Evolutionary conservation across 208 protist genomes (phyloP), one percentile per base, ranked within the genome.

Genomic region (Trypanosoma rangeli): DNA sequence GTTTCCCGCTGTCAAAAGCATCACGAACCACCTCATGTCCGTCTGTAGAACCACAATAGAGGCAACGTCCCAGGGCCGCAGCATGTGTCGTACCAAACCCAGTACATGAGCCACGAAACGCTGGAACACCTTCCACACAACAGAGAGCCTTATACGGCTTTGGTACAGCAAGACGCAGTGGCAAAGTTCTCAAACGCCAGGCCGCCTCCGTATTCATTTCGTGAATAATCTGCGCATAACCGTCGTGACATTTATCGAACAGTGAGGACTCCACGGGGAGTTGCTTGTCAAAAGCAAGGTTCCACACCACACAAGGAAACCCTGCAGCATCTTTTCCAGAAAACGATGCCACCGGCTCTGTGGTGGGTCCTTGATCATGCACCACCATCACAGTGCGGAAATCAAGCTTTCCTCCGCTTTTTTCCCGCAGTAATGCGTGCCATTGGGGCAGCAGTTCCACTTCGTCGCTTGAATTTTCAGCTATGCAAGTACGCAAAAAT

Each of bases 381-480:
- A 95, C 57, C 20, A 95, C 74, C 58, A 93, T 65, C 20, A 93
- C 84, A 0, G 85, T 93, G 42, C 85, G 79, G 58, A 93, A 93
- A 7, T 80, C 68, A 22, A 93, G 70, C 39, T 54, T 68, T 16
- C 80, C 79, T 13, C 12, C 49, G n/a, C 75, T 87, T 24, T 82
- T 76, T 22, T 64, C 44, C 0, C 79, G 78, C 22, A 95, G 71
- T 22, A 79, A 69, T 5, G 64, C 58, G 39, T 93, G 85, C 33
- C 88, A 87, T 18, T 62, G 61, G 13, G 87, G 85, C 31, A 95
- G 33, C 46, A 90, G 68, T 29, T 86, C 73, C 4, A 92, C 60
- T 72, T 95, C 90, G 16, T 89, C 76, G 18, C 42, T 60, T 9
- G 84, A 73, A 60, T 95, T 70, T 65, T 89, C 85, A 1, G 87